These are phyloP conservation scores for Coccomyxa sp. DNA, from an alignment of 139 green algal genomes.

Conservation along the genomic window DNA sequence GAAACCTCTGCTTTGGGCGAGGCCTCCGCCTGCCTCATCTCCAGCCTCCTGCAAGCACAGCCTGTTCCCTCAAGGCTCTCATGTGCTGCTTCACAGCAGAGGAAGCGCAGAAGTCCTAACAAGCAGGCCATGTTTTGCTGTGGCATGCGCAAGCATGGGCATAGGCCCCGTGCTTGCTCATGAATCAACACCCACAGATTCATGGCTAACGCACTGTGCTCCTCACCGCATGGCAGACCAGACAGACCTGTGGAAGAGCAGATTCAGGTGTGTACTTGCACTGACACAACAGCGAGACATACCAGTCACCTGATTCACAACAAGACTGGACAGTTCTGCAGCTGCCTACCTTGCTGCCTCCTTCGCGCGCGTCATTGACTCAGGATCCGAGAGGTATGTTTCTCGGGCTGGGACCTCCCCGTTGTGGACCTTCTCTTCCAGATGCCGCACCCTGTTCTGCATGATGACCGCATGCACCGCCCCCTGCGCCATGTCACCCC, in stretches of 20 bases:
- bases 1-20: too few species aligned
- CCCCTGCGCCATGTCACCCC: constrained; percentile 6
- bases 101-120: too few species aligned
- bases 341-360: constrained; percentile 3
- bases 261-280: neutral
- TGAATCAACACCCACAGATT: too few species aligned
- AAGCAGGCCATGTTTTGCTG: too few species aligned
- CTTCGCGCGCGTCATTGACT: constrained; percentile 5
- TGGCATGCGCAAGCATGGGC: too few species aligned
- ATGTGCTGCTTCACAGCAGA: too few species aligned
- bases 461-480: constrained; percentile 20
- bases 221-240: too few species aligned
- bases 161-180: too few species aligned
- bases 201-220: too few species aligned
- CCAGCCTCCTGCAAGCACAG: too few species aligned
- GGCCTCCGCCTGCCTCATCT: too few species aligned
- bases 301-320: neutral
- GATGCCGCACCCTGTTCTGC: constrained; percentile 16
- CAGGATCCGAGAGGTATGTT: constrained; percentile 1
- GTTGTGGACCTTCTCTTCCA: constrained; percentile 1
- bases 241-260: neutral
- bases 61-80: too few species aligned
- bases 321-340: neutral
- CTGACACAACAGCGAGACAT: neutral
- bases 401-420: neutral